Base-by-base conservation (phyloP, 441 rosid genomes). In the Kokia cookei region DNA sequence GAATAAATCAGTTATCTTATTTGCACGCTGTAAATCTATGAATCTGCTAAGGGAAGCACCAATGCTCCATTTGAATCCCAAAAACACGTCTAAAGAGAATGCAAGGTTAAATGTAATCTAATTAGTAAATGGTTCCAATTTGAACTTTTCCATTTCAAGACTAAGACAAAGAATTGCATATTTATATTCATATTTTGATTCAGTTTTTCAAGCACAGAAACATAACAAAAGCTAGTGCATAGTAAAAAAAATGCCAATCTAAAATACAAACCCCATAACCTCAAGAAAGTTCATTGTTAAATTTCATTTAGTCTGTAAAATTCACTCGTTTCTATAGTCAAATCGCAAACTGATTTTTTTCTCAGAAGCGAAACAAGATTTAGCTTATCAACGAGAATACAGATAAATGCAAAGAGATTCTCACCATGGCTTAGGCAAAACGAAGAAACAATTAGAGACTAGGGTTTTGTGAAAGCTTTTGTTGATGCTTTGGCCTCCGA, bases 341-440 rank as follows among this genome's bases (percentile, higher is more conserved):
- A 64, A 22, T 65, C 19, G 6, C 7, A 65, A 22, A 12, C 19
- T 62, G 6, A 7, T 45, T 29, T 50, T n/a, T 35, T 53, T 53
- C 71, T 51, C 10, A 13, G 62, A 11, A 12, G 11, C 42, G 40
- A 32, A 17, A 35, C 37, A 35, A 40, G 59, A 37, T 40, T 45
- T 13, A 40, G 26, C 13, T 29, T 59, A 43, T 2, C 7, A 59
- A 5, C 19, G 4, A 57, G n/a, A 24, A 43, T 3, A 22, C 1
- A 1, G 26, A 19, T 4, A 57, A 24, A n/a, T 7, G 19, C 7
- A 43, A 35, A 53, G 24, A 55, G 19, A 65, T 27, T 7, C 43
- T 65, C 55, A 74, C 77, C 77, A 74, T 74, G 65, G 65, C 45
- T 55, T 40, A n/a, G 14, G 37, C n/a, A 24, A 29, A 37, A 40